Percentiles rank a stretch among this genome's conserved stretches.
Evolutionary conservation across 2,329 filamentous ascomycete genomes (phyloP).

Genomic region (Achaetomium macrosporum): DNA sequence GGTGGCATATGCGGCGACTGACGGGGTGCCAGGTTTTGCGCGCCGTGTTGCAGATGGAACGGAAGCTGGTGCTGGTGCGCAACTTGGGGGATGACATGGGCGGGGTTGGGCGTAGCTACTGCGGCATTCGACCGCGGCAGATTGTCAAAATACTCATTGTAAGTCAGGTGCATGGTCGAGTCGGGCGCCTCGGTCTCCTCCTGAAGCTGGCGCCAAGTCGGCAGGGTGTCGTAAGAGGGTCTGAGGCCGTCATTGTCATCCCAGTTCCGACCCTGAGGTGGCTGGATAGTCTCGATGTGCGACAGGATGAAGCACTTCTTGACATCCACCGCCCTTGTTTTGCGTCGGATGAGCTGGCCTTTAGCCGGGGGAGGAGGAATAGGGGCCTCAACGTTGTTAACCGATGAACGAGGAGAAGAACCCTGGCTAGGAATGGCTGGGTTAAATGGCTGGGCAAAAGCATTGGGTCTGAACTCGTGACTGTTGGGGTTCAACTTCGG

Average conservation of each 20-base stretch:
- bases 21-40: slow-evolving; percentile 60
- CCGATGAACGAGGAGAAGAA: slow-evolving; percentile 64
- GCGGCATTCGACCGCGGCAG: slow-evolving; percentile 50
- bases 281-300: slow-evolving; percentile 48
- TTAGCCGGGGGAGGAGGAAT: slow-evolving; percentile 33
- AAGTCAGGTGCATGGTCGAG: slow-evolving; percentile 60
- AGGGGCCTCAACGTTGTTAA: slow-evolving; percentile 40
- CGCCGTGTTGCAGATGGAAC: slow-evolving; percentile 71
- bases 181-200: slow-evolving; percentile 65
- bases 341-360: slow-evolving; percentile 60
- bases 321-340: slow-evolving; percentile 64
- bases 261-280: slow-evolving; percentile 55
- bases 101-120: slow-evolving; percentile 61
- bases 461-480: slow-evolving; percentile 79
- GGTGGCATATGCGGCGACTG: slow-evolving; percentile 70
- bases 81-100: slow-evolving; percentile 65
- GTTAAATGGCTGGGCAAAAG: slow-evolving; percentile 74
- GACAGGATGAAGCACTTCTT: slow-evolving; percentile 58
- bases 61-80: slow-evolving; percentile 81
- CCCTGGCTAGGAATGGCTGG: slow-evolving; percentile 62
- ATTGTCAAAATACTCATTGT: slow-evolving; percentile 73
- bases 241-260: slow-evolving; percentile 76
- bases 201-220: slow-evolving; percentile 71
- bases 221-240: slow-evolving; percentile 75
- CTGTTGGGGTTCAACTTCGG: slow-evolving; percentile 60